A percentile compares a stretch with the other conserved stretches of the same genome.
phyloP scores from a whole-genome alignment of 139 green algal genomes.

The Tetraselmis striata region DNA sequence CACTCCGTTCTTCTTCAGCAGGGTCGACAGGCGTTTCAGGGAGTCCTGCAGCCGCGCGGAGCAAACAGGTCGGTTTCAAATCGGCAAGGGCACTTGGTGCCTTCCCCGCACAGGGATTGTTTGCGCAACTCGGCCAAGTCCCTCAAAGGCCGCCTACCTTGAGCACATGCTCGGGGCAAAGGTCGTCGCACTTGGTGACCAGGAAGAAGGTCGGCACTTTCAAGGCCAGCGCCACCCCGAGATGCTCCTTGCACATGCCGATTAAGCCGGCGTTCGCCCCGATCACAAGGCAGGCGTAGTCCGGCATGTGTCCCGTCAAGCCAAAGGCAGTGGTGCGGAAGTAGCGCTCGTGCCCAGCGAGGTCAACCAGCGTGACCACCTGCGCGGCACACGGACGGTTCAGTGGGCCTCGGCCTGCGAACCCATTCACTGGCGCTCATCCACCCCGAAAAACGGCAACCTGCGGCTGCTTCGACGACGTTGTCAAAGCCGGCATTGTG shows the following conservation, averaged over 20 bases:
- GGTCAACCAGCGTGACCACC: constrained; percentile 80
- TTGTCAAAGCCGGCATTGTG: too few relatives aligned
- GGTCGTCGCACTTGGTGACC: constrained; percentile 78
- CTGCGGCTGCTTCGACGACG: too few relatives aligned
- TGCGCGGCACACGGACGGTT: neutral
- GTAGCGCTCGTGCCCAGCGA: constrained; percentile 86
- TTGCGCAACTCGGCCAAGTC: too few relatives aligned
- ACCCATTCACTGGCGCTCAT: too few relatives aligned
- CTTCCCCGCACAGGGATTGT: too few relatives aligned
- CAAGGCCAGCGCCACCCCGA: constrained; percentile 84
- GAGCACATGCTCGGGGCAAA: constrained; percentile 79
- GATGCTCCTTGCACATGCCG: constrained; percentile 89
- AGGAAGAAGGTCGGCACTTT: constrained; percentile 76
- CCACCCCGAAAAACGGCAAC: too few relatives aligned
- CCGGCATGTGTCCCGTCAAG: constrained; percentile 73
- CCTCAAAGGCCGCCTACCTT: constrained; percentile 20
- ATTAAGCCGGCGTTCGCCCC: constrained; percentile 58
- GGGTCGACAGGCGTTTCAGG: constrained; percentile 1
- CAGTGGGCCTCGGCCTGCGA: neutral
- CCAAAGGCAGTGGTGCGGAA: constrained; percentile 85
- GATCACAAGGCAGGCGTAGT: constrained; percentile 77
- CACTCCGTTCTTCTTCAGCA: constrained; percentile 9
- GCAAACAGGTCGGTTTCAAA: too few relatives aligned
- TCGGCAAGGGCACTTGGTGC: too few relatives aligned
- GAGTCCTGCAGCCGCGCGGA: too few relatives aligned